Evolutionary conservation across 352 stramenopile genomes (phyloP), one percentile per base, ranked within the genome.

Genomic region (Phytopythium sindhum): DNA sequence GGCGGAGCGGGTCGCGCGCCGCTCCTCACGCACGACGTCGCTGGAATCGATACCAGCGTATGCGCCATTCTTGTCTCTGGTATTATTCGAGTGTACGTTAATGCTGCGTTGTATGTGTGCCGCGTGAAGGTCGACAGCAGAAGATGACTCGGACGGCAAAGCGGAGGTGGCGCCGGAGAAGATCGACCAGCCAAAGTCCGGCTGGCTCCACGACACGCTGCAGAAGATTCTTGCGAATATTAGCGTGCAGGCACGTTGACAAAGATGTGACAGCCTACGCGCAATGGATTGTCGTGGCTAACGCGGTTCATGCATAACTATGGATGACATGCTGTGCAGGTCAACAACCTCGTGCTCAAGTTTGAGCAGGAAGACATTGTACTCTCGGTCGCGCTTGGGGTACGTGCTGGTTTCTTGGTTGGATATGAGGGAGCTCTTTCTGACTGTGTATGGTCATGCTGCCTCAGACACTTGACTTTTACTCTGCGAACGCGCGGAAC

Each of bases 341-440:
- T 95, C 42, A 94, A 94, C 64, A 96, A 96, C 59, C 81, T 96
- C 24, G 87, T 96, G 31, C 78, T 96, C 39, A 96, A 96, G 64
- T 96, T 94, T 61, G 85, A 96, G 55, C 78, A 96, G 65, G 84
- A 92, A 47, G 84, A 94, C 56, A 85, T 96, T 39, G 87, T 96
- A 19, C 78, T 96, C 6, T 96, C 87, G 1, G 74, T 93, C 35
- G 85, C 87, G 19, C 75, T 96, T 29, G 87, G 87, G 61, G 86
- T 95, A 69, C 57, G 74, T 66, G 39, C 23, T 35, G 29, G n/a
- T 42, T 21, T 41, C 21, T 37, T 24, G n/a, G 14, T 28, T 14
- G 60, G n/a, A 26, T 53, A 6, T 31, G 45, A 11, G n/a, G 21
- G 14, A 7, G 21, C 7, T 23, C 21, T 8, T 31, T 31, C 45